phyloP scores from a whole-genome alignment of 306 rosid species.

The Castanopsis chinensis region DNA sequence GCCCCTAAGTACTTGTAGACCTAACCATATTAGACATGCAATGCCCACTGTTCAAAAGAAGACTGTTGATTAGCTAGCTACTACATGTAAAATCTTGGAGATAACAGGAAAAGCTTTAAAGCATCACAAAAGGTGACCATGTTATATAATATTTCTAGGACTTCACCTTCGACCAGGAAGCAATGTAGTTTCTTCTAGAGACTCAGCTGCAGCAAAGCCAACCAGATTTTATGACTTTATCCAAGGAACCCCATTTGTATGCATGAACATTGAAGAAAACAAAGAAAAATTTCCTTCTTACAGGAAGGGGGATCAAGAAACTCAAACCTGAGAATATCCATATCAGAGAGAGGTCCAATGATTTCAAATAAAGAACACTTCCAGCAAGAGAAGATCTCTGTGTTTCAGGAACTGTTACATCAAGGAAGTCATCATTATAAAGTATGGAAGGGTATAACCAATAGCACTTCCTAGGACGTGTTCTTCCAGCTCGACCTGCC shows the following conservation, averaged over 20 bases:
- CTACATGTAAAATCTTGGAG: background rate
- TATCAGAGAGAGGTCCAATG: constrained; percentile 90
- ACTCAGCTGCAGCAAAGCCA: constrained; percentile 68
- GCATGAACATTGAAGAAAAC: background rate
- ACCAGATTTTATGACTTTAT: constrained; percentile 26
- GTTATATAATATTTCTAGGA: constrained; percentile 2
- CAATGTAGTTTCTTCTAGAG: constrained; percentile 84
- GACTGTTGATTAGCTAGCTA: background rate
- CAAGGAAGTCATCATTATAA: constrained; percentile 74
- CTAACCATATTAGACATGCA: background rate
- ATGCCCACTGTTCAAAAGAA: background rate
- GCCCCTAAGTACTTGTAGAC: background rate
- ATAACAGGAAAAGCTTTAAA: background rate
- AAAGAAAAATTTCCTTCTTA: constrained; percentile 28
- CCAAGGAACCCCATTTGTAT: background rate
- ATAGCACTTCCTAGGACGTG: constrained; percentile 94
- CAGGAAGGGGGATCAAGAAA: constrained; percentile 88
- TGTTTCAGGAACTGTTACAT: constrained; percentile 92
- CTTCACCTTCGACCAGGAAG: constrained; percentile 75
- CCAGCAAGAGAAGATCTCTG: constrained; percentile 94
- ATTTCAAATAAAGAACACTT: constrained; percentile 93
- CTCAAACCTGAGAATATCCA: constrained; percentile 89
- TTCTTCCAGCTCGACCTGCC: constrained; percentile 97
- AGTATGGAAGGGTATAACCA: constrained; percentile 69
- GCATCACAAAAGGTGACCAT: background rate